Percentiles rank a stretch among this genome's conserved stretches.
phyloP scores from a whole-genome alignment of 352 stramenopile genomes.

The Phytopythium montanum region DNA sequence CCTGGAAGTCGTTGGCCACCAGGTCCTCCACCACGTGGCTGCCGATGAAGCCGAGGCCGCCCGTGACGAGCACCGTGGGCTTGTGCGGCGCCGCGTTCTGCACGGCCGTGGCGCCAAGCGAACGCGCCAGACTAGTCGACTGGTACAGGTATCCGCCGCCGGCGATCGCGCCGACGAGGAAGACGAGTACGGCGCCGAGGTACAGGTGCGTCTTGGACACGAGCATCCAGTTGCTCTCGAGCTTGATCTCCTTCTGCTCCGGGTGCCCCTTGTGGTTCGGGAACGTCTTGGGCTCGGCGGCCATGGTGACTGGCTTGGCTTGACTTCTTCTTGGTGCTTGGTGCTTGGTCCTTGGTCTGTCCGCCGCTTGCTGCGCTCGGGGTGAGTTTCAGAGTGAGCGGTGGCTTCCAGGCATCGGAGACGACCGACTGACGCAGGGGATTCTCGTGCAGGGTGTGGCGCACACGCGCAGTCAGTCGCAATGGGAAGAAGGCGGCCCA shows the following conservation, averaged over 20 bases:
- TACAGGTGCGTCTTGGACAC: constrained; percentile 72
- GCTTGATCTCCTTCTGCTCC: constrained; percentile 29
- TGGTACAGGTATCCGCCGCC: constrained; percentile 59
- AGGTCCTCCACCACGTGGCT: constrained; percentile 85
- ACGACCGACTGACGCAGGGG: neutral
- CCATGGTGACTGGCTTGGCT: constrained; percentile 8
- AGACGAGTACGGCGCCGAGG: constrained; percentile 55
- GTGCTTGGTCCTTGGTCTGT: constrained; percentile 5
- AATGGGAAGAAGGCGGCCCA: constrained; percentile 8
- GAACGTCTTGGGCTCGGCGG: constrained; percentile 22
- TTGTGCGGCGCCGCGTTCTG: constrained; percentile 23
- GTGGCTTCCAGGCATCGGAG: neutral
- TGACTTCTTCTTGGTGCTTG: neutral
- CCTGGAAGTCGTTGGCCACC: constrained; percentile 62
- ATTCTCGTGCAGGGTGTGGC: neutral
- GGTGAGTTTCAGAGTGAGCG: constrained; percentile 27
- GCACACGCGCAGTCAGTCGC: too few species aligned
- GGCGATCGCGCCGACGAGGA: constrained; percentile 61
- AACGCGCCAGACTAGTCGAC: constrained; percentile 24
- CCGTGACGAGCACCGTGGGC: constrained; percentile 72
- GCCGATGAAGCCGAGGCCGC: constrained; percentile 80
- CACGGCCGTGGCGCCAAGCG: constrained; percentile 25
- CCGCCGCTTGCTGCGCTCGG: constrained; percentile 25
- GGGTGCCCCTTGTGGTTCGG: constrained; percentile 39
- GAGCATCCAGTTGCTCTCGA: constrained; percentile 68